Evolutionary conservation across 148 eudicot species (phyloP).

Genomic region (Nepenthes mirabilis): DNA sequence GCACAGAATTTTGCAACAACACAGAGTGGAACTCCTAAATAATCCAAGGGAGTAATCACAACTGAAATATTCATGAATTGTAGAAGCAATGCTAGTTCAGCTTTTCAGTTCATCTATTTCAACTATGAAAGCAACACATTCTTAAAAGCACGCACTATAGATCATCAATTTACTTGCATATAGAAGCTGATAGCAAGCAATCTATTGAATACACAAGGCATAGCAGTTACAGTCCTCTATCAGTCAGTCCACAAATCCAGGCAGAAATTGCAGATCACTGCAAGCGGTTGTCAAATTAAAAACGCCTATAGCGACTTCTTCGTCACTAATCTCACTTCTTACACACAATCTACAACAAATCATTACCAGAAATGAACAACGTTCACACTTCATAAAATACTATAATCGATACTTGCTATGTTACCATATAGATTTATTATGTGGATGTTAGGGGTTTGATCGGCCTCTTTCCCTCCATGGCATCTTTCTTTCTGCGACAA

Average conservation of each 20-base stretch:
- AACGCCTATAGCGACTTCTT: not conserved
- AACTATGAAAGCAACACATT: not conserved
- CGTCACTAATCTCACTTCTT: not conserved
- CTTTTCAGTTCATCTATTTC: not conserved
- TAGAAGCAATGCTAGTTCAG: too few species aligned
- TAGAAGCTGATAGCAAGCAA: slow-evolving; percentile 3
- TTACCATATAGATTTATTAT: not conserved
- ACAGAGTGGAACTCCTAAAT: too few species aligned
- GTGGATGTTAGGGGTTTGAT: not conserved
- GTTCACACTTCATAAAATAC: not conserved
- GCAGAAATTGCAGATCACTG: not conserved
- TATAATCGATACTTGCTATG: not conserved
- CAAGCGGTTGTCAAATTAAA: not conserved
- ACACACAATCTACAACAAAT: slow-evolving; percentile 5
- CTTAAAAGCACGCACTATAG: too few species aligned
- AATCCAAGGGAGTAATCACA: too few species aligned
- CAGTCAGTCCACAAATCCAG: not conserved
- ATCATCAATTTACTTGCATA: slow-evolving; percentile 2
- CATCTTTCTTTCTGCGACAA: slow-evolving; percentile 79
- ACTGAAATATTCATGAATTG: too few species aligned
- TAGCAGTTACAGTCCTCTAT: not conserved
- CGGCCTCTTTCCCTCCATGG: slow-evolving; percentile 94
- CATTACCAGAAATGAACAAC: not conserved
- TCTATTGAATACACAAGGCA: not conserved
- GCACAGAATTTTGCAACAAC: too few species aligned